These are phyloP conservation scores for Dianthus caryophyllus DNA, from an alignment of 148 eudicot genomes.

Conservation along the genomic window DNA sequence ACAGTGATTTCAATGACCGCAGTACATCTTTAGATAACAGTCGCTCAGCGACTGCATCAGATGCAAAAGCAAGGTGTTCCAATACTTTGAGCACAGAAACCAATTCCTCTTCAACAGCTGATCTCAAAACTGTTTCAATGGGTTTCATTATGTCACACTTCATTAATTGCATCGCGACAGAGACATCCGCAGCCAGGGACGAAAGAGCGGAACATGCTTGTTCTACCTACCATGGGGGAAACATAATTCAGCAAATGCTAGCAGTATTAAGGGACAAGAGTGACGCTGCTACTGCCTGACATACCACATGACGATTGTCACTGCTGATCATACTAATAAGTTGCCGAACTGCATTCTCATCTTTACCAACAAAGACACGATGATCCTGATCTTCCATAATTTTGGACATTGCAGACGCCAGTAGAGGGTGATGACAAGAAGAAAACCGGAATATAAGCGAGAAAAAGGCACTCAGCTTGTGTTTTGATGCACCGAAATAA, in stretches of 20 bases:
- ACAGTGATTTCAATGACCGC: conserved; percentile 73
- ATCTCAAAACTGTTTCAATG: conserved; percentile 67
- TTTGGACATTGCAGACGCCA: conserved; percentile 93
- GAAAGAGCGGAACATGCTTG: conserved; percentile 97
- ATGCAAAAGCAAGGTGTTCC: conserved; percentile 77
- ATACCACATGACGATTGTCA: conserved; percentile 94
- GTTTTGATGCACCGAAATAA: conserved; percentile 88
- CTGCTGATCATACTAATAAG: conserved; percentile 99
- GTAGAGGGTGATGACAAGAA: conserved; percentile 95
- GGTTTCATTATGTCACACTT: conserved; percentile 98
- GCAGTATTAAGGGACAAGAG: neutral
- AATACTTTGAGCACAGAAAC: conserved; percentile 84
- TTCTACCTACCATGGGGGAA: conserved; percentile 63
- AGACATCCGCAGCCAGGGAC: conserved; percentile 80
- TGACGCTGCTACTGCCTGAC: conserved; percentile 12
- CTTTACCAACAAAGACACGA: conserved; percentile 82
- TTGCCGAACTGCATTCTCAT: conserved; percentile 97
- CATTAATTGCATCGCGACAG: conserved; percentile 73
- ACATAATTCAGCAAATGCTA: conserved; percentile 14
- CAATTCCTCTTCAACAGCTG: conserved; percentile 65
- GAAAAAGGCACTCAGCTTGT: conserved; percentile 94
- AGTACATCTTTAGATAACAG: conserved; percentile 83
- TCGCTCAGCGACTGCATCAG: conserved; percentile 82
- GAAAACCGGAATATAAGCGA: conserved; percentile 98
- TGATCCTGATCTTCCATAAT: conserved; percentile 89